Percentiles rank a stretch among this genome's conserved stretches.
Evolutionary conservation across 1,284 basidiomycete genomes (phyloP).

Genomic region (Ustilago curta): DNA sequence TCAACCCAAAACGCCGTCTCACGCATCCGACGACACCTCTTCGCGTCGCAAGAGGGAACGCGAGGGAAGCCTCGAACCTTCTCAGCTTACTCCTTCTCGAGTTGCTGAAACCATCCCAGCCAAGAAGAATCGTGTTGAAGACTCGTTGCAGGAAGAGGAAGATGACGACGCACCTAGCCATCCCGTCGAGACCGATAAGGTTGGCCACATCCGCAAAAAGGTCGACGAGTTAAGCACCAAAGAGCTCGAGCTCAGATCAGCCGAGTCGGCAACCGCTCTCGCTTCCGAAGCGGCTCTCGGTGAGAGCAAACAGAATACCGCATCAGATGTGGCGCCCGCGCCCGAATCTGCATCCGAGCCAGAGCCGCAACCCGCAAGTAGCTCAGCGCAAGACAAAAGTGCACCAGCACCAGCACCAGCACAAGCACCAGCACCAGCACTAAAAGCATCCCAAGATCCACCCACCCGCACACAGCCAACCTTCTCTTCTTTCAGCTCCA

Average conservation of each 20-base stretch:
- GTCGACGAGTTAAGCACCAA: conserved; percentile 57
- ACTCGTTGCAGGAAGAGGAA: conserved; percentile 35
- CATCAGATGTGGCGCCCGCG: not conserved
- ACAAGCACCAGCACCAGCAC: no score
- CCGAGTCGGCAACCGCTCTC: not conserved
- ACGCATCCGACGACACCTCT: conserved; percentile 34
- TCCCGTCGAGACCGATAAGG: conserved; percentile 51
- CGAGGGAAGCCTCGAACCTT: conserved; percentile 59
- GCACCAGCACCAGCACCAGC: conserved; percentile 7
- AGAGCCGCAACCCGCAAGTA: not conserved
- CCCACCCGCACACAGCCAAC: conserved; percentile 50
- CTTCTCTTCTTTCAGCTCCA: conserved; percentile 55
- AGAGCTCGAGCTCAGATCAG: conserved; percentile 32
- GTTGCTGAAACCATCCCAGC: conserved; percentile 47
- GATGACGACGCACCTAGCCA: conserved; percentile 8
- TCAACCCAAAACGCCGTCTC: conserved; percentile 16
- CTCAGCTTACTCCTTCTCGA: conserved; percentile 32
- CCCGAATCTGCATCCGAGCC: not conserved
- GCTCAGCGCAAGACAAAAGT: not conserved
- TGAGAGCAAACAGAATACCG: not conserved
- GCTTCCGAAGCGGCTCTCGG: not conserved
- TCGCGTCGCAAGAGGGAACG: conserved; percentile 56
- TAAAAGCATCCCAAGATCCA: conserved; percentile 17
- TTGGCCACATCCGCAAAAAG: conserved; percentile 60
- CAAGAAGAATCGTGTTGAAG: conserved; percentile 61